Base-by-base conservation (phyloP, 2,329 filamentous ascomycete genomes). In the Nemania diffusa region DNA sequence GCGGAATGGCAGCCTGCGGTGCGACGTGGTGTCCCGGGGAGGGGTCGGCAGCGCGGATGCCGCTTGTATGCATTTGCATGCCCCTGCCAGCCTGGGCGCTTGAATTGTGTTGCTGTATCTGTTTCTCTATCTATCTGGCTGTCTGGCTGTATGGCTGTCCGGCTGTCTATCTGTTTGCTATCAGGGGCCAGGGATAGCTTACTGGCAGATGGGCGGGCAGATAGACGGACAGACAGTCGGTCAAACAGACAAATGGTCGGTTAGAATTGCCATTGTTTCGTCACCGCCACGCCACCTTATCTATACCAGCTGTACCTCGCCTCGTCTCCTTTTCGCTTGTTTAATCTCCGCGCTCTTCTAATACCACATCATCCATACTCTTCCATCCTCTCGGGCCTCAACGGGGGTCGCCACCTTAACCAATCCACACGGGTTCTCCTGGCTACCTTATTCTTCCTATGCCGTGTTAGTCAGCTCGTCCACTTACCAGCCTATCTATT, bases 11-110 rank as follows among this genome's bases (percentile, higher is more conserved):
- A 48, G 59, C 55, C 64, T 50, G 48, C 42, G 8, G 59, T 62
- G 59, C 56, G 66, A 75, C 73, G 62, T 70, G 48, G 48, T 63
- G 48, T 62, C 27, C 11, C 32, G n/a, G 13, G 55, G 22, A 46
- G 44, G 44, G 44, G 44, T 46, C 44, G n/a, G 44, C 22, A 46
- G n/a, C n/a, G 44, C 44, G 42, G 42, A 64, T 37, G 50, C 37
- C 63, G 67, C 62, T 61, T 69, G 20, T 4, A 13, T 46, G n/a
- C 44, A 24, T 46, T 46, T 46, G 44, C 22, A 46, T 24, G 11
- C 44, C 44, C 17, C 20, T n/a, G 13, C 17, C 20, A 20, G 17
- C 22, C 44, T 24, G 44, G 44, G 44, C 22, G 22, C 17, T 40
- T 15, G n/a, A n/a, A n/a, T 40, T 40, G 37, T 40, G 17, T 13